Percentiles rank a stretch among this genome's conserved stretches.
Evolutionary conservation across 192 early-diverging fungal species (phyloP).

Genomic region (Cladochytrium replicatum): DNA sequence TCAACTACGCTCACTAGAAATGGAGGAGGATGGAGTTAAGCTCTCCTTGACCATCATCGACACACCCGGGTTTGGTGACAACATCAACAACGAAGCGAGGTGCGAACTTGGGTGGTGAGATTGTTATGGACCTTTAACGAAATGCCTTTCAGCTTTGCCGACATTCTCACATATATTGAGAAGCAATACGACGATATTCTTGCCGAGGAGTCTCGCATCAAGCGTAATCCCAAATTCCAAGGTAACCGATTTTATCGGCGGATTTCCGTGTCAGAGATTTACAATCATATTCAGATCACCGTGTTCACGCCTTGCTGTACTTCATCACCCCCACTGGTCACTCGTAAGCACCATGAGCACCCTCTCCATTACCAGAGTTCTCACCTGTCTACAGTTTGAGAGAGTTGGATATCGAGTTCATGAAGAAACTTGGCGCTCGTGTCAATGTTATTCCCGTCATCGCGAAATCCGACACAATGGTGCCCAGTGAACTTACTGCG

Average conservation of each 20-base stretch:
- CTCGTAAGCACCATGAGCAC: too few relatives aligned
- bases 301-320: slow-evolving; percentile 93
- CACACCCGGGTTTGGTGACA: slow-evolving; percentile 78
- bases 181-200: slow-evolving; percentile 89
- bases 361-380: too few relatives aligned
- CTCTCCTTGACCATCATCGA: slow-evolving; percentile 95
- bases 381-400: slow-evolving; percentile 74
- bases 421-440: slow-evolving; percentile 80
- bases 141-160: slow-evolving; percentile 56
- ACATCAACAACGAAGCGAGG: slow-evolving; percentile 56
- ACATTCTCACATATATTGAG: slow-evolving; percentile 91
- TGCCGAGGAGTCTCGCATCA: slow-evolving; percentile 64
- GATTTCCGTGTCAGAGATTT: too few relatives aligned
- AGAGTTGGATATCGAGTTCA: slow-evolving; percentile 76
- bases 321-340: slow-evolving; percentile 97
- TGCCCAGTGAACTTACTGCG: slow-evolving; percentile 72
- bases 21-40: slow-evolving; percentile 98
- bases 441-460: slow-evolving; percentile 96
- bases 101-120: slow-evolving; percentile 31
- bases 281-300: slow-evolving; percentile 75
- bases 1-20: slow-evolving; percentile 36
- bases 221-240: slow-evolving; percentile 68
- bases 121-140: not conserved
- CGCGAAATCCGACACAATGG: slow-evolving; percentile 88
- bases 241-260: slow-evolving; percentile 16